Base-by-base conservation (phyloP, 768 basidiomycete species). In the Leccinum disarticulatum region DNA sequence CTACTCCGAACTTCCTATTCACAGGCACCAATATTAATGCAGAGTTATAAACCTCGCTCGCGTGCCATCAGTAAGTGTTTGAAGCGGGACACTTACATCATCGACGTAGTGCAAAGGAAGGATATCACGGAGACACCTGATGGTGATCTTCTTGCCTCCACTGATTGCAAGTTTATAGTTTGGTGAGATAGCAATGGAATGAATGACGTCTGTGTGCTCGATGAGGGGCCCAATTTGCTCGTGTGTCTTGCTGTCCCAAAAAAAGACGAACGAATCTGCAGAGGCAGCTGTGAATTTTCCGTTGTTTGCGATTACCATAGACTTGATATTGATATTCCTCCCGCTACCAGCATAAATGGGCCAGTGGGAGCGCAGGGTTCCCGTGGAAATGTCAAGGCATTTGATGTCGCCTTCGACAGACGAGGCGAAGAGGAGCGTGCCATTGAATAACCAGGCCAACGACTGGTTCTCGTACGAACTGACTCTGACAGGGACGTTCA, bases 401-500 rank as follows among this genome's bases (percentile, higher is more conserved):
- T 54, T 55, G 54, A 65, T 38, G 27, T 56, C 41, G 2, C 63
- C 63, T 5, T 52, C 58, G n/a, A 46, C 50, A n/a, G 64, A 64
- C n/a, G 55, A 51, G 11, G 51, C 57, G 13, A 54, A 53, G 46
- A 65, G 56, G 6, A 33, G 35, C 3, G 13, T 56, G 55, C 63
- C 17, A 13, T 50, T 30, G 13, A 2, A 11, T 0, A 17, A 54
- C 65, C 65, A 66, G n/a, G 52, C 41, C 22, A 66, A 61, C 13
- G 61, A 57, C 19, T 58, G 61, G 27, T 66, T 56, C 28, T 43
- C 60, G 48, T 62, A 62, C 13, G 61, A 56, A 30, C 7, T 54
- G 36, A 65, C 58, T 22, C 46, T 53, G 13, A 62, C 35, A 1
- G 60, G 56, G 50, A 66, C 6, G 31, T 60, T 56, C 27, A 59